Base-by-base conservation (phyloP, 169 alveolate species). In the Ichthyophthirius multifiliis region DNA sequence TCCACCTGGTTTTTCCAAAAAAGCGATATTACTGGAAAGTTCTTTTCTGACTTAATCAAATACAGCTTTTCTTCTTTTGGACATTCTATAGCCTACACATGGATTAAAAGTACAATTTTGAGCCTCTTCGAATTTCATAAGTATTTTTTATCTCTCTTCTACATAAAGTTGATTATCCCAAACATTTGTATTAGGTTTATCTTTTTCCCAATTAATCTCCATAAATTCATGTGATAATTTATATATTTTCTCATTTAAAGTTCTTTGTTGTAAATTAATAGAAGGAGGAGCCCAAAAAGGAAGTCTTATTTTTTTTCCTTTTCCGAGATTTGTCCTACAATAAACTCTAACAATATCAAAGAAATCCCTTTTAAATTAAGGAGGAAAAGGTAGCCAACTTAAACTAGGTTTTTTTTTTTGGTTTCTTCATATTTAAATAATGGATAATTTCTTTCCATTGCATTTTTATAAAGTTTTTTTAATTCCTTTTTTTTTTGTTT, bases 231-330 rank as follows among this genome's bases (percentile, higher is more conserved):
- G 23, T 20, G 71, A 55, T 6, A 55, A 55, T 0, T 2, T 27
- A 55, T 55, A 3, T 55, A 55, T 39, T 27, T 55, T 55, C 31
- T 55, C 31, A 55, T 55, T 55, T 23, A 55, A 55, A 55, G 71
- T 55, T 9, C 34, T 55, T 27, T 55, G 31, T 27, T 27, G 31
- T 55, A 55, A 27, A 55, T 55, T 55, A 55, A 55, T 27, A 3
- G 71, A 55, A 55, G 71, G 71, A 55, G 71, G 71, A 55, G 71
- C 34, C 71, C 71, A 55, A 9, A 55, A 55, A 0, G 71, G 71
- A 55, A 55, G 71, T 27, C 31, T 55, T n/a, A 27, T 55, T 18
- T 1, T 3, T 10, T 55, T 55, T 55, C 31, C 23, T 23, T 55
- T 55, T 55, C 31, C 31, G 39, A 27, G 23, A 20, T 34, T 27